Conservation (phyloP, 176 grass and related monocot species). For the Luzula sylvatica region DNA sequence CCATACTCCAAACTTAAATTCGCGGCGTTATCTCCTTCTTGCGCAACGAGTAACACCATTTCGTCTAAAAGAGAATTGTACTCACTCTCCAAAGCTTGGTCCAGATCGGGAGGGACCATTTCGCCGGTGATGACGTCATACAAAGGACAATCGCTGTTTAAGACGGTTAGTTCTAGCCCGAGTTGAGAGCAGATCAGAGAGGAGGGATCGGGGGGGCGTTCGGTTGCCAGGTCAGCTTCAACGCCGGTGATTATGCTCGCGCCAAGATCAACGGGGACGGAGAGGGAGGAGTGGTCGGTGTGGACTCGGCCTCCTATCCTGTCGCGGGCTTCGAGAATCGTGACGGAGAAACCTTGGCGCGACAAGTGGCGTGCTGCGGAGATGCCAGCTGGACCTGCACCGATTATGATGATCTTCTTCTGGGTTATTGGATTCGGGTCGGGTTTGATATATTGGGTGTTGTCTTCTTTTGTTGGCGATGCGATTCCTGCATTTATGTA, state of each 20-base stretch:
- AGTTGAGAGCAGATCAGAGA: conserved; percentile 92
- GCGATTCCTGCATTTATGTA: conserved; percentile 97
- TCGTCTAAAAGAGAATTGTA: conserved; percentile 92
- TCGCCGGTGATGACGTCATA: conserved; percentile 82
- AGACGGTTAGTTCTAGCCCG: conserved; percentile 77
- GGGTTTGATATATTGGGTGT: conserved; percentile 6
- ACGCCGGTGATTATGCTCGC: conserved; percentile 98
- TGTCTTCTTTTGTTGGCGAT: conserved; percentile 35
- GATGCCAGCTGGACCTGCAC: conserved; percentile 94
- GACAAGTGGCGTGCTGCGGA: conserved; percentile 84
- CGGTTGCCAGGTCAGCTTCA: conserved; percentile 88
- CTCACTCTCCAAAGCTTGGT: conserved; percentile 71
- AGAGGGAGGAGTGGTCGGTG: conserved; percentile 79
- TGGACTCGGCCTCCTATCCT: conserved; percentile 87
- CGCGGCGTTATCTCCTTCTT: conserved; percentile 77
- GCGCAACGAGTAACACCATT: conserved; percentile 74
- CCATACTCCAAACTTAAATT: conserved; percentile 87
- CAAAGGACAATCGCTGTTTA: conserved; percentile 93
- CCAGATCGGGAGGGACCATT: conserved; percentile 77
- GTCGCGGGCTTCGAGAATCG: conserved; percentile 89
- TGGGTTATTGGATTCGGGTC: conserved; percentile 13
- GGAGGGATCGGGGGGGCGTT: conserved; percentile 88
- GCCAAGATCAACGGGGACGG: conserved; percentile 98
- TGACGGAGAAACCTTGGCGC: conserved; percentile 70
- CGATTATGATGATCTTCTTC: conserved; percentile 69